phyloP scores from a whole-genome alignment of 1,284 basidiomycete species.

The Cutaneotrichosporon curvatum region DNA sequence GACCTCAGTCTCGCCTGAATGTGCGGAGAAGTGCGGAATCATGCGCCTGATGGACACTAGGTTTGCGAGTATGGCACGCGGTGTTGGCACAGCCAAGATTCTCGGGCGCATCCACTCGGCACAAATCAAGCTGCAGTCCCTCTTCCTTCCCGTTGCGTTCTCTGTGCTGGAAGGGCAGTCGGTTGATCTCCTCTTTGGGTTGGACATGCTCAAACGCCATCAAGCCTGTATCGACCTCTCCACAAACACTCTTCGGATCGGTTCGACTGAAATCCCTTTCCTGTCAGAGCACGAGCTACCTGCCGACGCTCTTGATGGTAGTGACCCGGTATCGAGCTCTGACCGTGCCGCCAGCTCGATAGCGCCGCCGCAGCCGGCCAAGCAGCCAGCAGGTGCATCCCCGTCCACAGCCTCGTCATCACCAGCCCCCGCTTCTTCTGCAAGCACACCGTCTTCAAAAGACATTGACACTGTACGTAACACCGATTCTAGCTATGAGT shows the following conservation, averaged over 20 bases:
- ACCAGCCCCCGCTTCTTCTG: conserved; percentile 3
- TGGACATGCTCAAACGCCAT: conserved; percentile 98
- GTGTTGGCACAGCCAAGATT: conserved; percentile 92
- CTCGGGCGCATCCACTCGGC: conserved; percentile 89
- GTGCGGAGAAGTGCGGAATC: conserved; percentile 85
- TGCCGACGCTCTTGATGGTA: conserved; percentile 52
- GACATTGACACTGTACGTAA: conserved; percentile 30
- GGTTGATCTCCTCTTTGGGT: conserved; percentile 87
- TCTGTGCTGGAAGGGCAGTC: conserved; percentile 92
- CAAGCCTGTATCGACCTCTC: conserved; percentile 91
- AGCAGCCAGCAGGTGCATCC: neutral
- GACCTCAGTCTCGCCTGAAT: conserved; percentile 77
- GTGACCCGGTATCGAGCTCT: neutral
- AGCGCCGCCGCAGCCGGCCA: too few species aligned
- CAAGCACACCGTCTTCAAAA: neutral
- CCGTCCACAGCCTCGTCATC: neutral
- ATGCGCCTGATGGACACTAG: conserved; percentile 87
- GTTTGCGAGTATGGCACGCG: conserved; percentile 85
- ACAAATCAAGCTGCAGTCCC: conserved; percentile 76
- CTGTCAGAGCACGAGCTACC: conserved; percentile 91
- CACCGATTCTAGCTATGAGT: too few species aligned
- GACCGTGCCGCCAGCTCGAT: neutral
- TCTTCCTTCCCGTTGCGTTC: conserved; percentile 83
- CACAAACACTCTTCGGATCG: conserved; percentile 79
- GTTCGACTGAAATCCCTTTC: conserved; percentile 78